These are phyloP conservation scores for Glycine tomentella DNA, from an alignment of 306 rosid genomes.

Conservation along the genomic window DNA sequence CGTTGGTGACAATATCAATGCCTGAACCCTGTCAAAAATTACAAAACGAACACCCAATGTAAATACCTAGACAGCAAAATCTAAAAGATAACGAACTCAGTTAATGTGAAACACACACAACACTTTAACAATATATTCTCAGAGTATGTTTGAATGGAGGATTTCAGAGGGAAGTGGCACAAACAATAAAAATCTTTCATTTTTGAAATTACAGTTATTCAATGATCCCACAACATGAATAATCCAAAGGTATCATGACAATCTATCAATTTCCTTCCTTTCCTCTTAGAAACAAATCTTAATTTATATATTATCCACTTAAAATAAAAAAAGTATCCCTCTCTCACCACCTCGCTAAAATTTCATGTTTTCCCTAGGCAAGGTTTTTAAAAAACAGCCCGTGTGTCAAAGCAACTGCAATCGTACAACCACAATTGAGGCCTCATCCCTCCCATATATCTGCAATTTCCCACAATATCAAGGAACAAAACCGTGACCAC, in stretches of 20 bases:
- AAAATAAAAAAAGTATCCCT: neutral
- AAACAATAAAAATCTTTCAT: neutral
- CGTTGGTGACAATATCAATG: constrained; percentile 90
- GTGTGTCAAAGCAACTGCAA: neutral
- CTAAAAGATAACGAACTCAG: neutral
- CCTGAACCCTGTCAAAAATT: constrained; percentile 73
- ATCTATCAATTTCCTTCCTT: neutral
- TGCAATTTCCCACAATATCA: no score
- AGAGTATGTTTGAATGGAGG: neutral
- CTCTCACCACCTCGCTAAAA: neutral
- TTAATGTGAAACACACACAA: constrained; percentile 1
- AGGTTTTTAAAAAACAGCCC: neutral
- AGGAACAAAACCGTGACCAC: no score
- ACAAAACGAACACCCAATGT: neutral
- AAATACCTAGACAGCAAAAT: neutral
- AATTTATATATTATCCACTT: neutral
- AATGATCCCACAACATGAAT: neutral
- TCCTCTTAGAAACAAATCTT: neutral
- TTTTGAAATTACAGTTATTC: neutral
- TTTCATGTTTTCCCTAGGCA: neutral
- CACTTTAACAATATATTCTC: neutral
- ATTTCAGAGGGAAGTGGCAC: neutral
- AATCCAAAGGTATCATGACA: neutral
- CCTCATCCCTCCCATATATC: no score
- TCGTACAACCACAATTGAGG: neutral